Percentiles rank a stretch among this genome's conserved stretches.
Conservation (phyloP, 2,329 filamentous ascomycete genomes). For the Colletotrichum australisinense region DNA sequence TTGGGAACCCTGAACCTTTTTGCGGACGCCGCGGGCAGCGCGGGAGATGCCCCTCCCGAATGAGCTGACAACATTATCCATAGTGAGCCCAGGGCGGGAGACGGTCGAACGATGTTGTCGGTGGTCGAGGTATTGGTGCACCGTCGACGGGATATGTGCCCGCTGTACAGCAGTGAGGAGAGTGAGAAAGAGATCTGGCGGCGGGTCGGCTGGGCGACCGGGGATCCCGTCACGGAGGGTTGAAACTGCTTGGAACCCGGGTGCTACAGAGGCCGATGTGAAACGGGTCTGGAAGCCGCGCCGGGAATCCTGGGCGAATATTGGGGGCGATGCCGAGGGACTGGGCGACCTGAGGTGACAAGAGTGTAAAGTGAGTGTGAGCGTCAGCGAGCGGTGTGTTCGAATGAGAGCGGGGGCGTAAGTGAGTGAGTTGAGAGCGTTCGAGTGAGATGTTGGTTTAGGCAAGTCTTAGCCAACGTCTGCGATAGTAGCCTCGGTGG, state of each 20-base stretch:
- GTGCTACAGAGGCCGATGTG: conserved; percentile 32
- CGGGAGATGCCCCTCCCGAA: conserved; percentile 32
- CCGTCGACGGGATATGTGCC: conserved; percentile 7
- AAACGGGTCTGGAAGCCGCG: conserved; percentile 24
- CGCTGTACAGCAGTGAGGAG: not conserved
- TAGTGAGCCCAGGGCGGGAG: conserved; percentile 20
- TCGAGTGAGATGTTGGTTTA: not conserved
- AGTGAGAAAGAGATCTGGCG: not conserved
- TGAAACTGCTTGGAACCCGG: conserved; percentile 35
- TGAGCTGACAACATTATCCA: conserved; percentile 31
- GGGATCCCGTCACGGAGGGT: conserved; percentile 28
- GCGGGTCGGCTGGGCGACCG: conserved; percentile 22
- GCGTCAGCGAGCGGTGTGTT: not conserved
- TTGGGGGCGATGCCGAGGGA: not conserved
- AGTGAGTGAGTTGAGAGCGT: not conserved
- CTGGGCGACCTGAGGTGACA: conserved; percentile 7
- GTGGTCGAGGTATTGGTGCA: not conserved
- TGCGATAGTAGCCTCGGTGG: conserved; percentile 31
- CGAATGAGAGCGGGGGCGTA: not conserved
- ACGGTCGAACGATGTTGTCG: not conserved
- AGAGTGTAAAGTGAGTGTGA: conserved; percentile 12
- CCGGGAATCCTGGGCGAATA: conserved; percentile 24
- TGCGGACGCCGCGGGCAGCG: conserved; percentile 29
- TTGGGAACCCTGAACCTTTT: conserved; percentile 11
- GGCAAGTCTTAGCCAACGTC: conserved; percentile 29